A percentile compares a stretch with the other conserved stretches of the same genome.
phyloP scores from a whole-genome alignment of 495 filamentous ascomycete genomes.

The Tricharina praecox region DNA sequence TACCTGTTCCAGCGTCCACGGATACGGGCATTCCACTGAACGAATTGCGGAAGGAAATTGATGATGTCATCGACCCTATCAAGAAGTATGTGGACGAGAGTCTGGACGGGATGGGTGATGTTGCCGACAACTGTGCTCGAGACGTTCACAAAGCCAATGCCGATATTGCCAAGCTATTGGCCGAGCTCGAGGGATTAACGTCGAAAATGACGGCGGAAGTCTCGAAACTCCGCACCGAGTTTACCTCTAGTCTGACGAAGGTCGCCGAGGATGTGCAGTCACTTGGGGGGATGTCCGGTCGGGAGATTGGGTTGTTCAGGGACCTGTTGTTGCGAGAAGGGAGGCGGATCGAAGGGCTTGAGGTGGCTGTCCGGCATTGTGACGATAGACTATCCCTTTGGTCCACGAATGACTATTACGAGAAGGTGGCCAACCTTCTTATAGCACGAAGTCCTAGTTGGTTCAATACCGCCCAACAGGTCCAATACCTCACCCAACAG shows the following conservation, averaged over 20 bases:
- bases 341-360: not conserved
- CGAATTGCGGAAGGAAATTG: not conserved
- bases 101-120: not conserved
- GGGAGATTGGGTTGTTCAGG: not conserved
- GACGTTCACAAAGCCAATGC: not conserved
- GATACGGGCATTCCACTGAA: not conserved
- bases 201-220: not conserved
- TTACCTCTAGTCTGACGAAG: not conserved
- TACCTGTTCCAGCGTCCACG: not conserved
- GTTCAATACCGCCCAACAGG: too few relatives aligned
- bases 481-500: too few relatives aligned
- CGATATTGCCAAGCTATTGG: not conserved
- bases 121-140: not conserved
- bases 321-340: not conserved
- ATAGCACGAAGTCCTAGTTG: not conserved
- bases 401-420: not conserved
- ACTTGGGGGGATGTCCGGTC: not conserved
- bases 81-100: not conserved
- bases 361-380: not conserved
- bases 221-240: not conserved
- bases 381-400: not conserved
- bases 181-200: not conserved
- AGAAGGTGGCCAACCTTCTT: not conserved
- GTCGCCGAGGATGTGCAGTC: not conserved
- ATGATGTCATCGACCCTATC: not conserved